phyloP scores from a whole-genome alignment of 2,329 filamentous ascomycete species.

The Annulohypoxylon truncatum region DNA sequence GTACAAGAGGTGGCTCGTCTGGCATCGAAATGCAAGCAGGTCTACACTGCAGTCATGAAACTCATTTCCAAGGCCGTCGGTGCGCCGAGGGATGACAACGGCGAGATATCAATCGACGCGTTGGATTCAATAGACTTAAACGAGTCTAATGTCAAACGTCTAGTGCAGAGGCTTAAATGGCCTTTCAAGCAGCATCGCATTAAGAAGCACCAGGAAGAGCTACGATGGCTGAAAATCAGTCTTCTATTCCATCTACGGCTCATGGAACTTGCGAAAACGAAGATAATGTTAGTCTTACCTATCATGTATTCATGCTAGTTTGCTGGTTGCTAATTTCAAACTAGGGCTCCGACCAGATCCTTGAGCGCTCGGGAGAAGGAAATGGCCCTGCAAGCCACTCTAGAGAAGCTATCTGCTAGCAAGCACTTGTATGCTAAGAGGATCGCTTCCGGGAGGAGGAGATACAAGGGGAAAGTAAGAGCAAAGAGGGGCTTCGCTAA shows the following conservation, averaged over 20 bases:
- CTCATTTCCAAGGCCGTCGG: constrained; percentile 23
- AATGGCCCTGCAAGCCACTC: constrained; percentile 3
- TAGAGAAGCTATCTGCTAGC: constrained; percentile 8
- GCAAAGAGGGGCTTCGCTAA: not conserved
- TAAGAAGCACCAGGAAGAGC: constrained; percentile 23
- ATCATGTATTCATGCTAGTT: not conserved
- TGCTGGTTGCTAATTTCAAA: not conserved
- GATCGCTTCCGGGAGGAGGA: constrained; percentile 6
- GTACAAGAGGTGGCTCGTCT: constrained; percentile 19
- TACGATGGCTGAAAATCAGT: constrained; percentile 30
- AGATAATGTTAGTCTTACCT: constrained; percentile 15
- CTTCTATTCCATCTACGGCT: constrained; percentile 20
- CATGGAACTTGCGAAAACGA: constrained; percentile 26
- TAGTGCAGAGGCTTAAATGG: constrained; percentile 22
- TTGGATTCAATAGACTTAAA: constrained; percentile 16
- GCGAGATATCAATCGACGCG: constrained; percentile 11
- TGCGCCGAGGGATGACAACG: constrained; percentile 2
- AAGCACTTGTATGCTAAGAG: constrained; percentile 4
- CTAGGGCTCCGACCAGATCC: constrained; percentile 9
- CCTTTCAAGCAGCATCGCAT: constrained; percentile 29
- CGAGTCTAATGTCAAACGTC: not conserved
- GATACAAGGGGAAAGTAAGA: not conserved
- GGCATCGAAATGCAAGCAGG: constrained; percentile 26
- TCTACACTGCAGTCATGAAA: constrained; percentile 15
- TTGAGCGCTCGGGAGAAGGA: constrained; percentile 5